phyloP scores from a whole-genome alignment of 2,329 filamentous ascomycete species.

The Stromatinia cepivora region DNA sequence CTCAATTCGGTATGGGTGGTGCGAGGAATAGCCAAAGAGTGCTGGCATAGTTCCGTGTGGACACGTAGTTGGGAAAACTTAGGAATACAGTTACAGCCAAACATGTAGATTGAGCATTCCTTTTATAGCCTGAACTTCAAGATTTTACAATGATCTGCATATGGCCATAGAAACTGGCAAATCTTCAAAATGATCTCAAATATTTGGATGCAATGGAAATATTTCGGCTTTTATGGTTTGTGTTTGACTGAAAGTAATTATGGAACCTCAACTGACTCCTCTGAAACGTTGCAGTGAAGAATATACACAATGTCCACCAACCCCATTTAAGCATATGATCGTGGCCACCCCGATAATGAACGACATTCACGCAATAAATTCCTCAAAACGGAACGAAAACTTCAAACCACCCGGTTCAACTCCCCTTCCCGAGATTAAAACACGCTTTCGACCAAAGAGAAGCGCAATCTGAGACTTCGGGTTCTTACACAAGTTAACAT shows the following conservation, averaged over 20 bases:
- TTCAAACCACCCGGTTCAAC: background rate
- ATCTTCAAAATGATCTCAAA: background rate
- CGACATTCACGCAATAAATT: background rate
- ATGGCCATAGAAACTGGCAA: no score
- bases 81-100: no score
- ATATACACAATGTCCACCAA: background rate
- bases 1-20: no score
- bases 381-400: background rate
- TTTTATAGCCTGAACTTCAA: no score
- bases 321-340: background rate
- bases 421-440: background rate
- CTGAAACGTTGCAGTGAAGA: background rate
- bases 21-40: no score
- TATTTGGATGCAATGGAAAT: background rate
- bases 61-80: no score
- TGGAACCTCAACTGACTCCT: background rate
- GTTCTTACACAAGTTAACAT: background rate
- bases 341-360: background rate
- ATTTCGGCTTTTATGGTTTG: background rate
- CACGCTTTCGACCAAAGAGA: background rate
- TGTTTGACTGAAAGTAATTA: background rate
- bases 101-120: no score
- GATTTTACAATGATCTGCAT: no score
- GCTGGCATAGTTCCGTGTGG: no score
- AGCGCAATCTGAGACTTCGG: accelerated